These are phyloP conservation scores for Mycena kentingensis DNA, from an alignment of 768 basidiomycete species.

Conservation along the genomic window DNA sequence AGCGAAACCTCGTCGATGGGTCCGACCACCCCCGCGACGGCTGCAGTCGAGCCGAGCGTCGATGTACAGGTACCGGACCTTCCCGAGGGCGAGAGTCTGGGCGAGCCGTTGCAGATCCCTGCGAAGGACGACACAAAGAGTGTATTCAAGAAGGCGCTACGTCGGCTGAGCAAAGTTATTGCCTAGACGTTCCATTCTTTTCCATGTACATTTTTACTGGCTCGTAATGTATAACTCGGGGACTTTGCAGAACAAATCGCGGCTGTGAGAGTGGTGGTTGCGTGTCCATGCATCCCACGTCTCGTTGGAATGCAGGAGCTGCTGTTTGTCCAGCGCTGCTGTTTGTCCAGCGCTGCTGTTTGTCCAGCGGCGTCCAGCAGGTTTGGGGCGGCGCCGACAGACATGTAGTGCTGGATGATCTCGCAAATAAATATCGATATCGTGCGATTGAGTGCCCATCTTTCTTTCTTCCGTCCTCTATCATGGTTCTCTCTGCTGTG, in stretches of 20 bases:
- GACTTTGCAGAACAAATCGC: no score
- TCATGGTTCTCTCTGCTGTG: constrained; percentile 81
- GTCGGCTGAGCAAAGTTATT: background rate
- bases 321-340: no score
- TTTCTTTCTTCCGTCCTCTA: constrained; percentile 26
- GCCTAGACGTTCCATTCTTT: background rate
- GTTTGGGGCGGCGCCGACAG: no score
- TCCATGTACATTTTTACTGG: background rate
- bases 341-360: no score
- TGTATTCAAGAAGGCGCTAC: background rate
- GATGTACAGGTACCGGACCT: constrained; percentile 47
- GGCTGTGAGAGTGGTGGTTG: no score
- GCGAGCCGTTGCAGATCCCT: constrained; percentile 18
- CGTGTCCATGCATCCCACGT: no score
- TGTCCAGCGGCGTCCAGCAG: no score
- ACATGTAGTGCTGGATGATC: no score
- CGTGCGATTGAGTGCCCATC: constrained; percentile 32
- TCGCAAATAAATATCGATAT: constrained; percentile 11
- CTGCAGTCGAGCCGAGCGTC: constrained; percentile 37
- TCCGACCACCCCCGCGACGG: constrained; percentile 51
- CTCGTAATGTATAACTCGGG: background rate
- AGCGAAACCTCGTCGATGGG: no score
- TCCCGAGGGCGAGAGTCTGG: constrained; percentile 39
- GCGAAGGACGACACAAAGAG: background rate
- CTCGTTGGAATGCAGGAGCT: no score